Evolutionary conservation across 2,329 filamentous ascomycete genomes (phyloP).

Genomic region (Hypoxylon sp.): DNA sequence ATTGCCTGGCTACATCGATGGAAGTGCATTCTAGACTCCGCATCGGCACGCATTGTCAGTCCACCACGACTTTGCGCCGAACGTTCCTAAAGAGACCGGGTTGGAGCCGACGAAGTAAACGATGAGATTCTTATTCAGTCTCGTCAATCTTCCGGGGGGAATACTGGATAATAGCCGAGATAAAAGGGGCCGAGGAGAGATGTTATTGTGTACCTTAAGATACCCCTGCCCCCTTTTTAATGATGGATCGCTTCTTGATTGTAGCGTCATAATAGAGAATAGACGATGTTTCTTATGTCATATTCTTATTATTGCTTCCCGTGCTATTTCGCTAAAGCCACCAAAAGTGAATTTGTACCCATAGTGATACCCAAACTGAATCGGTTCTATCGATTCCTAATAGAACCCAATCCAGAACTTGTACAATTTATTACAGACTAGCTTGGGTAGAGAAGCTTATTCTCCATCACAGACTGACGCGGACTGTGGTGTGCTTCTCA

Average conservation of each 20-base stretch:
- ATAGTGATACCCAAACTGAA: slow-evolving; percentile 6
- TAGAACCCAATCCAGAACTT: slow-evolving; percentile 14
- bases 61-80: not conserved
- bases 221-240: slow-evolving; percentile 37
- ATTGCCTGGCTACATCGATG: slow-evolving; percentile 63
- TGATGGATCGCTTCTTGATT: slow-evolving; percentile 19
- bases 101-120: not conserved
- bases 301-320: not conserved
- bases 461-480: slow-evolving; percentile 7
- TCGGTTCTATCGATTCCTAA: slow-evolving; percentile 9
- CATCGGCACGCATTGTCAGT: not conserved
- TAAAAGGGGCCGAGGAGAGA: slow-evolving; percentile 26
- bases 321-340: not conserved
- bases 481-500: not conserved
- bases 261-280: slow-evolving; percentile 35
- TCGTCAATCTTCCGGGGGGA: not conserved
- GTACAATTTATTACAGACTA: slow-evolving; percentile 36
- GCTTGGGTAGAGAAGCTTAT: slow-evolving; percentile 14
- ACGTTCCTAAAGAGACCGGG: too few species aligned
- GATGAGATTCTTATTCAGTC: not conserved
- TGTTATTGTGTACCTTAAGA: slow-evolving; percentile 41
- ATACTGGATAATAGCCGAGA: slow-evolving; percentile 18
- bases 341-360: not conserved
- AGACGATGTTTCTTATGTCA: slow-evolving; percentile 18
- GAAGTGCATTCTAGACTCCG: slow-evolving; percentile 61